A percentile compares a stretch with the other conserved stretches of the same genome.
These are phyloP conservation scores for Garcileccinum viscosum DNA, from an alignment of 1,284 basidiomycete species.

Conservation along the genomic window DNA sequence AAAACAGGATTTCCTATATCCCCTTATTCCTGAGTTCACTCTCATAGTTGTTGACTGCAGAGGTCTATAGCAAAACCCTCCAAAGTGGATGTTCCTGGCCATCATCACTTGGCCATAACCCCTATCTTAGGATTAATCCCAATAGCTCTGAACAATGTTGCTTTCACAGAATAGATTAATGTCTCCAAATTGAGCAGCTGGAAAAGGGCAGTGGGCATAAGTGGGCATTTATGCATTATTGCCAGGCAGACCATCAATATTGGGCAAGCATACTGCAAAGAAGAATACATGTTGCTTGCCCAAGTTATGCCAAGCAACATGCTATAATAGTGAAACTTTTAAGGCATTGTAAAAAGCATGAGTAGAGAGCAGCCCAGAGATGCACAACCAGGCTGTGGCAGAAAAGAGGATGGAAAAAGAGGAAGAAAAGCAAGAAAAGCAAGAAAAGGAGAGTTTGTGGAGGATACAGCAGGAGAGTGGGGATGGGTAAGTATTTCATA, in stretches of 20 bases:
- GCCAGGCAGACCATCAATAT: constrained; percentile 91
- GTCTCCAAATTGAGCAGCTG: constrained; percentile 90
- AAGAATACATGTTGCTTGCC: constrained; percentile 88
- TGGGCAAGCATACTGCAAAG: constrained; percentile 86
- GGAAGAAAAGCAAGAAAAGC: constrained; percentile 66
- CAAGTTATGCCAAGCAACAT: constrained; percentile 90
- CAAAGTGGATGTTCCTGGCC: no score
- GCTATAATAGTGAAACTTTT: constrained; percentile 72
- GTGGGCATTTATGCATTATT: constrained; percentile 57
- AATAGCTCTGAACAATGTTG: no score
- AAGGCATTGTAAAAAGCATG: constrained; percentile 68
- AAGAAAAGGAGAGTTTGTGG: constrained; percentile 61
- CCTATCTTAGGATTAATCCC: no score
- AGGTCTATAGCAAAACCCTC: no score
- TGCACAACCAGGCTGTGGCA: constrained; percentile 63
- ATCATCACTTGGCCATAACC: no score
- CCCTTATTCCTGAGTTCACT: no score
- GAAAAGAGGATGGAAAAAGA: neutral
- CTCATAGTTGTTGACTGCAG: no score
- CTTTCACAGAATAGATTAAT: no score
- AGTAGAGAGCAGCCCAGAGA: constrained; percentile 46
- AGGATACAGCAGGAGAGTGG: constrained; percentile 56
- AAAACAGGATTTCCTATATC: no score
- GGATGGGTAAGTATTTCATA: constrained; percentile 50
- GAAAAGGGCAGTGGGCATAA: constrained; percentile 85